Evolutionary conservation across 2,329 filamentous ascomycete genomes (phyloP).

Genomic region (Colletotrichum truncatum): DNA sequence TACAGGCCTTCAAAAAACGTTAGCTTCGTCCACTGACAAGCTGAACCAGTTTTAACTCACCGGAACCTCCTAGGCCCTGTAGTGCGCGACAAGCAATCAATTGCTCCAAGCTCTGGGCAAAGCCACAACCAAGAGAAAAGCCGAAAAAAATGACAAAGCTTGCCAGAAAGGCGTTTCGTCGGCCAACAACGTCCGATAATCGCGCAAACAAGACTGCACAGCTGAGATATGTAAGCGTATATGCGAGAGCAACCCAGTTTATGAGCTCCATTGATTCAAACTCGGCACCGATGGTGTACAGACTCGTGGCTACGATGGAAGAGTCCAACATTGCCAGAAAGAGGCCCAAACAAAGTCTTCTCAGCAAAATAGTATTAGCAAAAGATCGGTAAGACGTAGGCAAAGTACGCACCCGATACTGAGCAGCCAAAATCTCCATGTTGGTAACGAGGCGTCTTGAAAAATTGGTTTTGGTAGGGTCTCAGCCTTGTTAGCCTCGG

Average conservation of each 20-base stretch:
- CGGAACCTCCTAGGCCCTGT: slow-evolving; percentile 61
- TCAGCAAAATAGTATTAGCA: neutral
- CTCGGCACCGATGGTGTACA: slow-evolving; percentile 64
- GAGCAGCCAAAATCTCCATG: slow-evolving; percentile 43
- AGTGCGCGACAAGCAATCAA: slow-evolving; percentile 49
- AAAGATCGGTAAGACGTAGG: neutral
- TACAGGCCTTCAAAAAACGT: slow-evolving; percentile 52
- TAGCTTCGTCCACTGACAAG: slow-evolving; percentile 13
- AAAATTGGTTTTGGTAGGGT: neutral
- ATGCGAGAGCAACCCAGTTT: slow-evolving; percentile 65
- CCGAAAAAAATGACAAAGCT: slow-evolving; percentile 63
- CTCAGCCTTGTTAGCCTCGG: slow-evolving; percentile 2
- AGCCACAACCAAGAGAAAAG: slow-evolving; percentile 66
- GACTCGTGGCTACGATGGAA: slow-evolving; percentile 67
- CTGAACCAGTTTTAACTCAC: slow-evolving; percentile 38
- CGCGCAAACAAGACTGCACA: slow-evolving; percentile 65
- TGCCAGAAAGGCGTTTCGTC: slow-evolving; percentile 58
- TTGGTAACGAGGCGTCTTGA: slow-evolving; percentile 34
- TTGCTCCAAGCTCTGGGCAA: slow-evolving; percentile 50
- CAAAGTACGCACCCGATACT: slow-evolving; percentile 40
- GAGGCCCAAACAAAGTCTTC: slow-evolving; percentile 59
- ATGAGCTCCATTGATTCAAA: slow-evolving; percentile 54
- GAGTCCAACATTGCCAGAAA: slow-evolving; percentile 68
- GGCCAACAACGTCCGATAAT: slow-evolving; percentile 62
- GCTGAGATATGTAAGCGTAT: slow-evolving; percentile 65